Percentiles rank a stretch among this genome's conserved stretches.
phyloP scores from a whole-genome alignment of 2,329 filamentous ascomycete species.

The Aspergillus luchuensis region DNA sequence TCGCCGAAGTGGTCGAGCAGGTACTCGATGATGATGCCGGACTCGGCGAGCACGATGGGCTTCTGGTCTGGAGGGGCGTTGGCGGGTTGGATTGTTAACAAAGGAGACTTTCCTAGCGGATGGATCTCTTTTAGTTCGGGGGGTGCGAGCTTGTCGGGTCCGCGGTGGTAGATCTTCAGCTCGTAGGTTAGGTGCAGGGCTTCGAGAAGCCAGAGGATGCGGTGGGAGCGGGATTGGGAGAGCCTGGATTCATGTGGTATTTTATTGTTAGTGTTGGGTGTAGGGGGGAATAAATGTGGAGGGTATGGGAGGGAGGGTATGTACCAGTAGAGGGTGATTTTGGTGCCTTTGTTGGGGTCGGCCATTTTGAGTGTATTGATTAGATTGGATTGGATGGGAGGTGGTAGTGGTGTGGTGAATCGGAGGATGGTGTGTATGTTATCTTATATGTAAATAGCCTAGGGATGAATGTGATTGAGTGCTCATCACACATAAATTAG shows the following conservation, averaged over 20 bases:
- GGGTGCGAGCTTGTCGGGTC: slow-evolving; percentile 67
- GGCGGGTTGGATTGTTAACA: slow-evolving; percentile 65
- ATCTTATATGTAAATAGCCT: neutral
- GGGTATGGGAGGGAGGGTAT: slow-evolving; percentile 3
- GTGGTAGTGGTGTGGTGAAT: neutral
- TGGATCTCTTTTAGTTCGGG: slow-evolving; percentile 75
- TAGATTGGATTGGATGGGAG: too few species aligned
- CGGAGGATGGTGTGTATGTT: neutral
- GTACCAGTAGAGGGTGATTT: slow-evolving; percentile 67
- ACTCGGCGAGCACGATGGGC: slow-evolving; percentile 74
- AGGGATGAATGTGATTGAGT: neutral
- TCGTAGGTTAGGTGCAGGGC: slow-evolving; percentile 79
- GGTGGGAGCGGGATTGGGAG: slow-evolving; percentile 77
- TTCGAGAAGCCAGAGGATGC: slow-evolving; percentile 82
- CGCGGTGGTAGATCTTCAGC: slow-evolving; percentile 75
- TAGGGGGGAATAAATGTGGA: neutral
- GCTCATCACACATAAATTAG: neutral
- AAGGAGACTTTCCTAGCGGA: slow-evolving; percentile 82
- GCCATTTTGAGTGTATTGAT: slow-evolving; percentile 16
- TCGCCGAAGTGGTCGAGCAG: slow-evolving; percentile 68
- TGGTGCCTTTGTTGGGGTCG: slow-evolving; percentile 40
- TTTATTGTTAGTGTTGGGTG: slow-evolving; percentile 5
- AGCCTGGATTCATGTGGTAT: slow-evolving; percentile 59
- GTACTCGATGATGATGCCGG: slow-evolving; percentile 78
- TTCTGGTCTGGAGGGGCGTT: slow-evolving; percentile 32